Percentiles rank a stretch among this genome's conserved stretches.
Conservation (phyloP, 2,329 filamentous ascomycete species). For the Ustilaginoidea virens region DNA sequence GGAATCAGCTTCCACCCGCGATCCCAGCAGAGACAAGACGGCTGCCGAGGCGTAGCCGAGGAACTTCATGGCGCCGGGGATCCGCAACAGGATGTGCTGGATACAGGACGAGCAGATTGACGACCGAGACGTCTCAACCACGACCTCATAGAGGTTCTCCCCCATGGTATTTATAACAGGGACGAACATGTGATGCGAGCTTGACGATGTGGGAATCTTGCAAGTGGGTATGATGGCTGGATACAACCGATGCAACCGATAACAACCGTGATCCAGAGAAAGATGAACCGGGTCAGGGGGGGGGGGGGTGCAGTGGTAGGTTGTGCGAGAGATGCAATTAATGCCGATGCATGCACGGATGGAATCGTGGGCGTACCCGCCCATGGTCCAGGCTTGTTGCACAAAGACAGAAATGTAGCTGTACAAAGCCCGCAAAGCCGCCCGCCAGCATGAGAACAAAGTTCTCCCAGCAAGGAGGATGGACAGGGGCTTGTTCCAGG, state of each 20-base stretch:
- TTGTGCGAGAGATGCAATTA: neutral
- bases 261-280: constrained; percentile 1
- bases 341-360: too few species aligned
- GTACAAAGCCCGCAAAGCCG: too few species aligned
- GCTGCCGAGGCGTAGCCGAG: constrained; percentile 8
- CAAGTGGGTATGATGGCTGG: neutral
- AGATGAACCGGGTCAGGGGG: constrained; percentile 1
- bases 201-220: neutral
- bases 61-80: constrained; percentile 9
- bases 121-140: constrained; percentile 2
- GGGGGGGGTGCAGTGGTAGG: neutral
- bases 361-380: too few species aligned
- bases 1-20: constrained; percentile 19
- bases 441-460: too few species aligned
- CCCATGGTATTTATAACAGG: constrained; percentile 7
- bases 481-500: too few species aligned
- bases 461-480: too few species aligned
- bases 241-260: too few species aligned
- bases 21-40: constrained; percentile 7
- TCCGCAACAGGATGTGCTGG: constrained; percentile 4
- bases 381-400: too few species aligned
- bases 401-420: too few species aligned
- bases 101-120: constrained; percentile 1
- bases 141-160: constrained; percentile 3
- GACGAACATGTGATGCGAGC: constrained; percentile 3